A percentile compares a stretch with the other conserved stretches of the same genome.
These are phyloP conservation scores for Carex kokanica DNA, from an alignment of 176 grass and related monocot species.

Conservation along the genomic window DNA sequence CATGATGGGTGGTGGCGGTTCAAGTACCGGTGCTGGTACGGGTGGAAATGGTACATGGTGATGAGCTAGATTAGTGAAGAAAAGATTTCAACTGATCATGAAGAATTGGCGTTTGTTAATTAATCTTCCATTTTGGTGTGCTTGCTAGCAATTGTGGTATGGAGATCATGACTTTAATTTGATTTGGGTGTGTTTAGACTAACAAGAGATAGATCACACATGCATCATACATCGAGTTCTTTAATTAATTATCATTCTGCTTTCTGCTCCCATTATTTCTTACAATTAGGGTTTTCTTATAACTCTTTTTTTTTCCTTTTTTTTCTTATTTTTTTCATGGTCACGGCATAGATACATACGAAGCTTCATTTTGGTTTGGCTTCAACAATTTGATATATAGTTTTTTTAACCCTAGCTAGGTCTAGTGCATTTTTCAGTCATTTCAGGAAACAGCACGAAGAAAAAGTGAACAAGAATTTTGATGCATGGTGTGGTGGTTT, in stretches of 20 bases:
- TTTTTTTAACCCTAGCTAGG: neutral
- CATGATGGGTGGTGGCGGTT: slow-evolving; percentile 15
- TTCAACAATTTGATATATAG: slow-evolving; percentile 16
- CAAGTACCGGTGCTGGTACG: neutral
- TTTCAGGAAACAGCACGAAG: neutral
- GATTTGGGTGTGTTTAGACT: slow-evolving; percentile 31
- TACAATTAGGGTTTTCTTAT: slow-evolving; percentile 4
- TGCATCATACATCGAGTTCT: slow-evolving; percentile 22
- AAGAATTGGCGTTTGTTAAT: slow-evolving; percentile 15
- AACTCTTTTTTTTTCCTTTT: neutral
- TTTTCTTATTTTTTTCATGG: neutral
- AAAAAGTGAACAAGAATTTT: neutral
- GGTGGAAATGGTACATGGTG: slow-evolving; percentile 25
- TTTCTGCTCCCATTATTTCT: neutral
- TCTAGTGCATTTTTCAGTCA: neutral
- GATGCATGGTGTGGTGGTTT: slow-evolving; percentile 9
- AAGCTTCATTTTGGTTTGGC: slow-evolving; percentile 26
- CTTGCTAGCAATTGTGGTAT: slow-evolving; percentile 24
- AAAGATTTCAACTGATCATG: neutral
- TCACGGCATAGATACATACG: neutral
- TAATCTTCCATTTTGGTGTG: slow-evolving; percentile 23
- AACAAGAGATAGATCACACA: slow-evolving; percentile 25
- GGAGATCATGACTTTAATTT: slow-evolving; percentile 17
- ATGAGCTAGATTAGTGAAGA: neutral
- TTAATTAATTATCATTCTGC: slow-evolving; percentile 1